Evolutionary conservation across 139 green algal genomes (phyloP).

Genomic region (Zygnema circumcarinatum): DNA sequence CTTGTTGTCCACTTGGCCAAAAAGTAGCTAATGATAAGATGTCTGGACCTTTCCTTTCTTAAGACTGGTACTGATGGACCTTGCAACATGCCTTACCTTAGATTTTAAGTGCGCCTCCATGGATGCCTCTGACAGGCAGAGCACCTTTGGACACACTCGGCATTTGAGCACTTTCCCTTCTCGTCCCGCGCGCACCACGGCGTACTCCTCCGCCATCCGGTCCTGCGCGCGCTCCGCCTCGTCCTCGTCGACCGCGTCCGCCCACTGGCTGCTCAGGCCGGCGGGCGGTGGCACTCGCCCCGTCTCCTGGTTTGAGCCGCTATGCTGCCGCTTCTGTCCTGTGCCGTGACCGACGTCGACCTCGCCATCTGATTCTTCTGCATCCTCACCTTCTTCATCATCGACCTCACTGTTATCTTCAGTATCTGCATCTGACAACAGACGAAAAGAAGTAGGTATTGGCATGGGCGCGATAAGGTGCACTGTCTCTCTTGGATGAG

Average conservation of each 20-base stretch:
- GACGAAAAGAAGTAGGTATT: neutral
- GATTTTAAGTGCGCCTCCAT: slow-evolving; percentile 13
- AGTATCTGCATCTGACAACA: neutral
- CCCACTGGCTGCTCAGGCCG: neutral
- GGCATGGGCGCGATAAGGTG: too few species aligned
- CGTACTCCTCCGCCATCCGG: neutral
- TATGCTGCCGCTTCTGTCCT: neutral
- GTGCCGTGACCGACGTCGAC: neutral
- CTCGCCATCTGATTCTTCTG: neutral
- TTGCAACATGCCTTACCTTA: neutral
- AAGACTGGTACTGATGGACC: neutral
- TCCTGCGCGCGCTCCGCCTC: neutral
- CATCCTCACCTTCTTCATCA: neutral
- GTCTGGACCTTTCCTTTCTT: neutral
- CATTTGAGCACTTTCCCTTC: slow-evolving; percentile 21
- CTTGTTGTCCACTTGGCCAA: too few species aligned
- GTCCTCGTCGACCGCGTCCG: neutral
- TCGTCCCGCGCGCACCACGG: neutral
- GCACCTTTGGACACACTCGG: slow-evolving; percentile 5
- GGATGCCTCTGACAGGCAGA: neutral
- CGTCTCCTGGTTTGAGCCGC: neutral
- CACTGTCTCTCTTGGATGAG: too few species aligned
- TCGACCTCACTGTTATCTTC: neutral
- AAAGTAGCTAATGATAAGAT: neutral
- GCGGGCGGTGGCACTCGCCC: neutral